Conservation (phyloP, 192 early-diverging fungal species). For the Coemansia pectinata region DNA sequence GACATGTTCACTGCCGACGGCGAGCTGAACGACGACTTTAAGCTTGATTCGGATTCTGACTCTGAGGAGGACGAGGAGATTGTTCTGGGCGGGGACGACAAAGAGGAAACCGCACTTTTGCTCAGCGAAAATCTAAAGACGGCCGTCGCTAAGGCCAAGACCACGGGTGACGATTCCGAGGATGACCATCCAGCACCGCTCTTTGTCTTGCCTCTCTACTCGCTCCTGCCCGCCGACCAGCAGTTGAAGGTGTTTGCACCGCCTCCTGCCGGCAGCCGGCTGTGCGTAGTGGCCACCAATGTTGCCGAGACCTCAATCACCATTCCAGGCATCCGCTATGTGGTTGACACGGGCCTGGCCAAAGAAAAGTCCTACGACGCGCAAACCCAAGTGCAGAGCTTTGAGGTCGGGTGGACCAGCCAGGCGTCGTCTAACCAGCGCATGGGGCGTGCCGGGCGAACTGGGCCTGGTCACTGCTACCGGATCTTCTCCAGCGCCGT, state of each 20-base stretch:
- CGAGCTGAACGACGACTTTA: constrained; percentile 57
- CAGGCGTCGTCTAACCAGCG: constrained; percentile 93
- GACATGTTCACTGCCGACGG: constrained; percentile 33
- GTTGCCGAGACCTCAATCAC: constrained; percentile 99
- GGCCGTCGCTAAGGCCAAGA: constrained; percentile 8
- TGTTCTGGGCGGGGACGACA: constrained; percentile 62
- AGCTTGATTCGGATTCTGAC: constrained; percentile 57
- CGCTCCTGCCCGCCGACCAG: constrained; percentile 84
- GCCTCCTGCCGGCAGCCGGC: constrained; percentile 82
- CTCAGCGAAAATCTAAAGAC: constrained; percentile 49
- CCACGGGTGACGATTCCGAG: constrained; percentile 31
- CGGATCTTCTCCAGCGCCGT: constrained; percentile 91
- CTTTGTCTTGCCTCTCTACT: constrained; percentile 96
- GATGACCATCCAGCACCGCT: constrained; percentile 62
- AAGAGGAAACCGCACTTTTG: constrained; percentile 61
- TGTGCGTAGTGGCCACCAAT: constrained; percentile 96
- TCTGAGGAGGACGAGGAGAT: constrained; percentile 61
- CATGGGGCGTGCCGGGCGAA: constrained; percentile 95
- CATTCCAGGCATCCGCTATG: constrained; percentile 93
- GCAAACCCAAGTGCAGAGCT: constrained; percentile 86
- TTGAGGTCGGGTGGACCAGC: constrained; percentile 91
- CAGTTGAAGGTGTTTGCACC: constrained; percentile 91
- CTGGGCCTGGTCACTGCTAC: constrained; percentile 97
- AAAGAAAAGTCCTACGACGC: constrained; percentile 88
- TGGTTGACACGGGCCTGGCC: constrained; percentile 92